Evolutionary conservation across 371 early-diverging fungal genomes (phyloP), one percentile per base, ranked within the genome.

Genomic region (Lichtheimia corymbifera): DNA sequence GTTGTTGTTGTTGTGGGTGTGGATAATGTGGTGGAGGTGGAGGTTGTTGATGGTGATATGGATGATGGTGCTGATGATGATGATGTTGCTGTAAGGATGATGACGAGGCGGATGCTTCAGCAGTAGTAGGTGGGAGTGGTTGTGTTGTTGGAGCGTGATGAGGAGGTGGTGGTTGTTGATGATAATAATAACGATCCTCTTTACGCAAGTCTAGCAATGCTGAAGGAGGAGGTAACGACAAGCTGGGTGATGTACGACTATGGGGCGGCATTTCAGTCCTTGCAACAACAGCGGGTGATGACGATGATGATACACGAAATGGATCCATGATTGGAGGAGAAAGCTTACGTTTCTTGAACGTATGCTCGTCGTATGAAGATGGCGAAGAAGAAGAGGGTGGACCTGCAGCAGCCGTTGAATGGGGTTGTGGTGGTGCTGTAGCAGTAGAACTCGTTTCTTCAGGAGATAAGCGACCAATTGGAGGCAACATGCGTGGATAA

Each of bases 211-310:
- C 66, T 41, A 65, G 47, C 28, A 65, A 47, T 4, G 66, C 66
- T 15, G 61, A 42, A 2, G 66, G 66, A 6, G 66, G 66, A 4
- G 66, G 66, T 59, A 65, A 57, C 0, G 66, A 63, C 20, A 65
- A 55, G 44, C 55, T 61, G 2, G 66, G 61, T 13, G 66, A 64
- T 12, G 64, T 61, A 30, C 40, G 53, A 20, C 11, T 35, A 35
- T 35, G 35, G 35, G 35, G 35, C 11, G 35, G 61, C 18, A 61
- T 54, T 54, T 40, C 56, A 24, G 45, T 53, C 22, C 43, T 60
- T 43, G n/a, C 53, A 45, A 12, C 22, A 49, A 7, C 53, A 27
- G 12, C 30, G 50, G 28, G 25, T 0, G 41, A 22, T 57, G 49
- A 11, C 6, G 56, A 18, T 52, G 53, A n/a, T 52, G 53, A 47